These are phyloP conservation scores for Backusella morwellensis DNA, from an alignment of 192 early-diverging fungal genomes.

Conservation along the genomic window DNA sequence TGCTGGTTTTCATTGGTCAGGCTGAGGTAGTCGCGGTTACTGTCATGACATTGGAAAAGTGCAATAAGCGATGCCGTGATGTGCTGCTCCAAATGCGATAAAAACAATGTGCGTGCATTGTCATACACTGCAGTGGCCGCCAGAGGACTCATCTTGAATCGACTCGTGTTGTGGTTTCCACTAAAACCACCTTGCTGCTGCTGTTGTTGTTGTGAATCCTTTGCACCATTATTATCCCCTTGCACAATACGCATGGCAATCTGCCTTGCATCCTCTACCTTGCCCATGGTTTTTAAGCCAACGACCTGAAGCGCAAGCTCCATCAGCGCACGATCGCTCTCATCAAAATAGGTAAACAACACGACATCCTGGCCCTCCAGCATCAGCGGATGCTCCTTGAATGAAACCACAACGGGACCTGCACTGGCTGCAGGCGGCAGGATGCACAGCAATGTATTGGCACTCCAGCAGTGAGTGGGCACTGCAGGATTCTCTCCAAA, in stretches of 20 bases:
- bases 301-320: slow-evolving; percentile 80
- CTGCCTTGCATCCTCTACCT: slow-evolving; percentile 62
- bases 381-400: slow-evolving; percentile 36
- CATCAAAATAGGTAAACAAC: slow-evolving; percentile 54
- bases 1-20: slow-evolving; percentile 30
- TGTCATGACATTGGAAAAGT: slow-evolving; percentile 9
- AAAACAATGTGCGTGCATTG: slow-evolving; percentile 21
- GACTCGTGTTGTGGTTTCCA: background rate
- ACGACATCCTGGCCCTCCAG: slow-evolving; percentile 38
- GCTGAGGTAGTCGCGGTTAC: slow-evolving; percentile 2
- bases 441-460: slow-evolving; percentile 70
- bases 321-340: slow-evolving; percentile 77
- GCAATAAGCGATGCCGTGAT: slow-evolving; percentile 10
- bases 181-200: background rate
- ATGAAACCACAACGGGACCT: slow-evolving; percentile 60
- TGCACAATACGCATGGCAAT: slow-evolving; percentile 61
- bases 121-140: slow-evolving; percentile 24
- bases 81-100: slow-evolving; percentile 19
- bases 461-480: slow-evolving; percentile 66
- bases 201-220: slow-evolving; percentile 4
- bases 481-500: slow-evolving; percentile 71
- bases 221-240: slow-evolving; percentile 19
- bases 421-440: slow-evolving; percentile 66
- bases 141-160: slow-evolving; percentile 36
- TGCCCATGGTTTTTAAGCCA: slow-evolving; percentile 66